Conservation (phyloP, 805 yeast species). For the Yamadazyma insecticola region DNA sequence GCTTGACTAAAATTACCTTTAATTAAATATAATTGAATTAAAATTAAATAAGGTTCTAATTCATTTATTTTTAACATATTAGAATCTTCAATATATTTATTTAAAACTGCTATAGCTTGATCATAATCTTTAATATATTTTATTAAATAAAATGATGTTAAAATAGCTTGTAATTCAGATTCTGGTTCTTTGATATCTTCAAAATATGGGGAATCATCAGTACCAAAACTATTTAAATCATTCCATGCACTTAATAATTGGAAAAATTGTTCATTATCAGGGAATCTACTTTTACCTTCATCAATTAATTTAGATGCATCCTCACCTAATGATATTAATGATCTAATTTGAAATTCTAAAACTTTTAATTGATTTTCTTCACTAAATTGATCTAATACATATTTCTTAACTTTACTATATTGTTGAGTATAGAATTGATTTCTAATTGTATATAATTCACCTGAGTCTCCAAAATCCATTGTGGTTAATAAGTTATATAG, state of each 20-base stretch:
- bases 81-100: conserved; percentile 20
- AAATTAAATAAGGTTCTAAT: conserved; percentile 37
- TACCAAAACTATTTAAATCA: conserved; percentile 39
- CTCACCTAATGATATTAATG: conserved; percentile 30
- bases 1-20: conserved; percentile 34
- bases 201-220: conserved; percentile 39
- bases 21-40: conserved; percentile 36
- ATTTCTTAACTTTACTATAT: conserved; percentile 39
- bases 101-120: conserved; percentile 30
- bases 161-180: conserved; percentile 38
- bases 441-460: conserved; percentile 51
- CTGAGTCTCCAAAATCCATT: conserved; percentile 42
- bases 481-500: too few species aligned
- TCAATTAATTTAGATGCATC: conserved; percentile 39
- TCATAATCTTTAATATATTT: conserved; percentile 32
- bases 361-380: conserved; percentile 33
- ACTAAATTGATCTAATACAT: conserved; percentile 34
- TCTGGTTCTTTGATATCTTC: conserved; percentile 31
- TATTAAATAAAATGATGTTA: conserved; percentile 35
- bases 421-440: conserved; percentile 62
- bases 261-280: conserved; percentile 30
- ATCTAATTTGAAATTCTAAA: conserved; percentile 38
- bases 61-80: conserved; percentile 22
- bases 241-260: conserved; percentile 39
- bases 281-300: conserved; percentile 26